These are phyloP conservation scores for Takashimella tepidaria DNA, from an alignment of 1,284 basidiomycete species.

Conservation along the genomic window DNA sequence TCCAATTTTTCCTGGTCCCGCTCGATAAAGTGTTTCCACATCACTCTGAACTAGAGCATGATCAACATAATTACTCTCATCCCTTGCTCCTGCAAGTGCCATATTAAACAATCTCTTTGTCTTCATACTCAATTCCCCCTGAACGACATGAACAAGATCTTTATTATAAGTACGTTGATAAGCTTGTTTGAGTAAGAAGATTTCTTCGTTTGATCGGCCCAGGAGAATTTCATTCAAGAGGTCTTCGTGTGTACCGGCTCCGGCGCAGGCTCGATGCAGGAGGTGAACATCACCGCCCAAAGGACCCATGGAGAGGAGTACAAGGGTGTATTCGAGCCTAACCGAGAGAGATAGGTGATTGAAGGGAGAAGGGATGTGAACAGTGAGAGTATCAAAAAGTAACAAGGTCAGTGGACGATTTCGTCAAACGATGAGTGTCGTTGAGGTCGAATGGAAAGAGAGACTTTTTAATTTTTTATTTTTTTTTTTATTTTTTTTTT, in stretches of 20 bases:
- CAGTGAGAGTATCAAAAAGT: not conserved
- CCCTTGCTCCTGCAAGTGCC: constrained; percentile 43
- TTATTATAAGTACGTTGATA: constrained; percentile 42
- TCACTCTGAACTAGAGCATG: constrained; percentile 45
- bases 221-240: constrained; percentile 47
- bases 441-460: not conserved
- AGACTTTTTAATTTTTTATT: too few species aligned
- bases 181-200: constrained; percentile 45
- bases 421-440: too few species aligned
- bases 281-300: constrained; percentile 44
- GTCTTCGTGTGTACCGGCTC: constrained; percentile 47
- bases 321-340: constrained; percentile 46
- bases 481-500: too few species aligned
- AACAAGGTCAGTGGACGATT: too few species aligned
- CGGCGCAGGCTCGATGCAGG: constrained; percentile 42
- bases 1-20: constrained; percentile 45
- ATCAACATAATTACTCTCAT: constrained; percentile 44
- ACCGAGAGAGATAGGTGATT: constrained; percentile 2
- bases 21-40: constrained; percentile 42
- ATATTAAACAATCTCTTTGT: constrained; percentile 49
- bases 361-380: not conserved
- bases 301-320: constrained; percentile 45
- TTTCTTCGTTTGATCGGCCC: constrained; percentile 46
- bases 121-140: constrained; percentile 49
- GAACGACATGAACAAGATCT: constrained; percentile 38